Evolutionary conservation across 2,329 filamentous ascomycete genomes (phyloP), one percentile per base, ranked within the genome.

Genomic region (Mycosphaerelloides madeirae): DNA sequence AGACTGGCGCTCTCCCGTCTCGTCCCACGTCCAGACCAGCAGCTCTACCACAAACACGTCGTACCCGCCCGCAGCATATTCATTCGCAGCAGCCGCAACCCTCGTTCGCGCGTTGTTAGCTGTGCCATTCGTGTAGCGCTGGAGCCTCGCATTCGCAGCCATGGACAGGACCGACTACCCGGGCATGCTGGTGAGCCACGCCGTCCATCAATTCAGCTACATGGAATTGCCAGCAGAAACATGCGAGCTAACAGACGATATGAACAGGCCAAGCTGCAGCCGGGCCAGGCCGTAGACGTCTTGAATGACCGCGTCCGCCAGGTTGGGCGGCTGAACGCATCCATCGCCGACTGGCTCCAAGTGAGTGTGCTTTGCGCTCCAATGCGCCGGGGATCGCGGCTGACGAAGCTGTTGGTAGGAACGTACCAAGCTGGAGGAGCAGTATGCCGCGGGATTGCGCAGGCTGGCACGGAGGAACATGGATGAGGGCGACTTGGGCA

Each of bases 281-380:
- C 93, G 19, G 72, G 72, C 56, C 87, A 93, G 71, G 90, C 93
- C 48, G 86, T 89, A 31, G 77, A 80, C 43, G 79, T 88, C 48
- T 79, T 97, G 59, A 85, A 84, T 67, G 90, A 96, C 58, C 87
- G 93, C 61, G 80, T 97, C 58, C 86, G 85, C 68, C 80, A 88
- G 68, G 91, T 97, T 64, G 80, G 79, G 60, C 88, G 84, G 67
- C 73, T 95, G 70, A 96, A 98, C 68, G 70, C 75, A 57, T 88
- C 96, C 65, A 87, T 98, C 61, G 91, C 91, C 66, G 91, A 97
- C 71, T 98, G 91, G 88, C 78, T 98, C 51, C 85, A 91, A 83
- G 90, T 95, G 81, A 68, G 58, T 32, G 16, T n/a, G 19, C 31
- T 19, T 19, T 31, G 22, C 31, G 34, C 43, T 40, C 40, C 40